Conservation (phyloP, 2,329 filamentous ascomycete species). For the Clarireedia monteithiana region DNA sequence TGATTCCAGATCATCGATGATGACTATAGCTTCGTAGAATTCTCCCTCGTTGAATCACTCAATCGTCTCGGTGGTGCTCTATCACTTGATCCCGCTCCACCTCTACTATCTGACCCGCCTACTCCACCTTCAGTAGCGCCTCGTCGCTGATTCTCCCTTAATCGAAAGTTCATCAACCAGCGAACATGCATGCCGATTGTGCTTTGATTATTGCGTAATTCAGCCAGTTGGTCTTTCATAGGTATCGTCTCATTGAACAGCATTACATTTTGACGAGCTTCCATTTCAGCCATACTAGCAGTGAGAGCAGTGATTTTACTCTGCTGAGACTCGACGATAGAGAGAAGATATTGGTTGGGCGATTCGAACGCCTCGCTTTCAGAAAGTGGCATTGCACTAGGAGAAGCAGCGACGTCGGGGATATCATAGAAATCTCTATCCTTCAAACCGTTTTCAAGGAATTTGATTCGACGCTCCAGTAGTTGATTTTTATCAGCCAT, state of each 20-base stretch:
- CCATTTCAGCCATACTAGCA: conserved; percentile 48
- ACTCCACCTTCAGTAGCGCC: background rate
- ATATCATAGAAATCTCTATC: conserved; percentile 22
- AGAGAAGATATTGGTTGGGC: conserved; percentile 36
- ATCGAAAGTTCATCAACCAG: conserved; percentile 29
- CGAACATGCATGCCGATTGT: conserved; percentile 30
- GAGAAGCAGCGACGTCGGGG: conserved; percentile 15
- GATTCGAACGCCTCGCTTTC: conserved; percentile 28
- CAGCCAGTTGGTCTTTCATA: conserved; percentile 54
- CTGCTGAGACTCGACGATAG: conserved; percentile 44
- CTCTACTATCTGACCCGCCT: background rate
- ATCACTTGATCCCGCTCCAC: too few relatives aligned
- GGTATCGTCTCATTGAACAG: conserved; percentile 54
- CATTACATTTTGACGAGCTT: conserved; percentile 52
- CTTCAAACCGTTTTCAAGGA: conserved; percentile 32
- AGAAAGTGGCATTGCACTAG: conserved; percentile 1
- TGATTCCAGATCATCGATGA: too few relatives aligned
- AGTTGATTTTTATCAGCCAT: conserved; percentile 34
- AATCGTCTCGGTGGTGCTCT: too few relatives aligned
- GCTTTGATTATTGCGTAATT: conserved; percentile 32
- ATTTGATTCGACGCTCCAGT: conserved; percentile 36
- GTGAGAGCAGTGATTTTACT: conserved; percentile 49
- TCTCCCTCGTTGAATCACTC: too few relatives aligned
- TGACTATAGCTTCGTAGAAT: too few relatives aligned
- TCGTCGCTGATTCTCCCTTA: conserved; percentile 24